Evolutionary conservation across 805 yeast genomes (phyloP).

Genomic region (Yarrowia porcina): DNA sequence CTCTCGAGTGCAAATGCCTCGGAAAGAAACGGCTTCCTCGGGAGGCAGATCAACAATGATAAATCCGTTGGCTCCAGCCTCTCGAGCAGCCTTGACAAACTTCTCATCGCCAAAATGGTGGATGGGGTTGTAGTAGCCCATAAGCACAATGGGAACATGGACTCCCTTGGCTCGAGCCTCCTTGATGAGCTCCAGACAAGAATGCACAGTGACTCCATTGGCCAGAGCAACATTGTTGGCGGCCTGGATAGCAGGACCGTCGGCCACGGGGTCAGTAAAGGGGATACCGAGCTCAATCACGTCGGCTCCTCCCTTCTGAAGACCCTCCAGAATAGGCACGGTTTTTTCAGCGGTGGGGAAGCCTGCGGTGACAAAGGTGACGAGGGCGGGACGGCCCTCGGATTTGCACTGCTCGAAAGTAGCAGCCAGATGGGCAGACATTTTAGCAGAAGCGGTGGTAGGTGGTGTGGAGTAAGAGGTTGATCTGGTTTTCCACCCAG

Average conservation of each 20-base stretch:
- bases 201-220: constrained; percentile 72
- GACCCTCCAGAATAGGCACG: constrained; percentile 75
- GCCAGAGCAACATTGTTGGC: constrained; percentile 75
- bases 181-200: constrained; percentile 66
- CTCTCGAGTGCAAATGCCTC: constrained; percentile 62
- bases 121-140: constrained; percentile 98
- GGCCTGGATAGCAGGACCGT: constrained; percentile 93
- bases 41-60: constrained; percentile 96
- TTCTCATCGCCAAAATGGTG: constrained; percentile 83
- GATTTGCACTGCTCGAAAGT: constrained; percentile 58
- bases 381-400: constrained; percentile 77
- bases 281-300: constrained; percentile 94
- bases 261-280: constrained; percentile 97
- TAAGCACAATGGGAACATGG: constrained; percentile 80
- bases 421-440: constrained; percentile 56
- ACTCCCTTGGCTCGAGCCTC: constrained; percentile 81
- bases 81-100: constrained; percentile 70
- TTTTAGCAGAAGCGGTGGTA: constrained; percentile 33
- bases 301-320: constrained; percentile 95
- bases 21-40: constrained; percentile 88
- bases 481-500: constrained; percentile 1
- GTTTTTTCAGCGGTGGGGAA: constrained; percentile 87
- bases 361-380: constrained; percentile 93
- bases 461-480: background rate
- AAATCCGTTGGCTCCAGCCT: constrained; percentile 93